Evolutionary conservation across 2,329 filamentous ascomycete species (phyloP), one percentile per base, ranked within the genome.

Genomic region (Alternaria metachromatica): DNA sequence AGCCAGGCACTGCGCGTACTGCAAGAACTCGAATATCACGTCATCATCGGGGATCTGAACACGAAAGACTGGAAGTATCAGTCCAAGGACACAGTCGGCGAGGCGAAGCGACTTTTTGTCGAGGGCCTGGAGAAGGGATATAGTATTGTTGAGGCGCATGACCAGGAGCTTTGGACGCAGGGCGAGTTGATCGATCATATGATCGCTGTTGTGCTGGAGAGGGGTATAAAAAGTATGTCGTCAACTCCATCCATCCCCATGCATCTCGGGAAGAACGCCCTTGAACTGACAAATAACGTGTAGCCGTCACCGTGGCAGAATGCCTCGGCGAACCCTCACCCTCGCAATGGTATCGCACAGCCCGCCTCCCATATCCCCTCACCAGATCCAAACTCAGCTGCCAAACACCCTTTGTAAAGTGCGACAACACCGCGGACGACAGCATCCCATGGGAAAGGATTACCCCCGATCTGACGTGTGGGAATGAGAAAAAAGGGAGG

Each of bases 1-100:
- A 75, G 73, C 6, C 78, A 76, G 15, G 81, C 79, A 59, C 70
- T 75, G 60, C 53, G 65, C 20, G 68, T 75, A 21, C 68, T 80
- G 62, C 69, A 77, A 11, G 71, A 67, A 21, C 68, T 88, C 56
- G 83, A 84, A 58, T 88, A 87, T 80, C 85, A 86, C 68, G 83
- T 87, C 69, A 84, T 87, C 69, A 87, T 85, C 64, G 80, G 87
- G 68, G 86, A 88, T 63, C 77, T 89, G 23, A 87, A 89, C 72
- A 82, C 86, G 0, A 83, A 85, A 50, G 87, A 88, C 75, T 88
- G 87, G 82, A 84, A 87, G 68, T 81, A 84, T 44, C 75, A 82
- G 58, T 78, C 82, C 2, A 80, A 84, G 0, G 68, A 77, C 55
- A 66, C 76, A 46, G 82, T 84, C 44, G 76, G 82, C 41, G 82